A percentile compares a stretch with the other conserved stretches of the same genome.
Conservation (phyloP, 306 rosid genomes). For the Gillenia trifoliata region DNA sequence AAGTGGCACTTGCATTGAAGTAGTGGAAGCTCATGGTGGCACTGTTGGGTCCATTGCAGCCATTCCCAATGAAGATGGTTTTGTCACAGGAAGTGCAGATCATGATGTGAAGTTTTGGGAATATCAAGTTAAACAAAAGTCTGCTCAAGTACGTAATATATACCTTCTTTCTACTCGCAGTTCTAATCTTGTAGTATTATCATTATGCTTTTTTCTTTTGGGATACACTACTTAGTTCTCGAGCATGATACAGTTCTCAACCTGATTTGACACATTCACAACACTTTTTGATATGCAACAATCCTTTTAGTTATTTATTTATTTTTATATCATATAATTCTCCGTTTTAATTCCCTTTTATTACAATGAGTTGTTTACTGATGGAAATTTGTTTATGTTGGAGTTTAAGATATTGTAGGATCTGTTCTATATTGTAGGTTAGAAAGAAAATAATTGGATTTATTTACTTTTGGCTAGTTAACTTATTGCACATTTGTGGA, state of each 20-base stretch:
- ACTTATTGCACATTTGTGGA: too few species aligned
- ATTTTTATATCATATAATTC: background rate
- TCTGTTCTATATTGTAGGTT: too few species aligned
- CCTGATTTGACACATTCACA: too few species aligned
- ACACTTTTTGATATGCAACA: background rate
- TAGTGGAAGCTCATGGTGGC: slow-evolving; percentile 83
- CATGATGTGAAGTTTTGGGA: slow-evolving; percentile 95
- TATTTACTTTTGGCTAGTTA: too few species aligned
- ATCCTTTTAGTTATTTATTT: background rate
- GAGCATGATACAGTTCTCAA: background rate
- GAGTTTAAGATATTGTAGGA: too few species aligned
- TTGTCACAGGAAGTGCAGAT: slow-evolving; percentile 92
- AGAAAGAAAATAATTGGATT: too few species aligned
- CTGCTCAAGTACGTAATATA: slow-evolving; percentile 67
- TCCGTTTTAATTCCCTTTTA: too few species aligned
- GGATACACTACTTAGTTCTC: background rate
- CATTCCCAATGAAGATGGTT: slow-evolving; percentile 67
- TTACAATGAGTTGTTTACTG: too few species aligned
- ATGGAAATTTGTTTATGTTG: too few species aligned
- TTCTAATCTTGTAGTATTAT: background rate
- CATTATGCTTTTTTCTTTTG: background rate
- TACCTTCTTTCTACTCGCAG: slow-evolving; percentile 12
- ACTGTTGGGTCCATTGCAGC: slow-evolving; percentile 61
- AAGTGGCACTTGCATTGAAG: slow-evolving; percentile 77
- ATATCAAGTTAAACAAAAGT: slow-evolving; percentile 54